phyloP scores from a whole-genome alignment of 2,329 filamentous ascomycete genomes.

The Verticillium isaacii region DNA sequence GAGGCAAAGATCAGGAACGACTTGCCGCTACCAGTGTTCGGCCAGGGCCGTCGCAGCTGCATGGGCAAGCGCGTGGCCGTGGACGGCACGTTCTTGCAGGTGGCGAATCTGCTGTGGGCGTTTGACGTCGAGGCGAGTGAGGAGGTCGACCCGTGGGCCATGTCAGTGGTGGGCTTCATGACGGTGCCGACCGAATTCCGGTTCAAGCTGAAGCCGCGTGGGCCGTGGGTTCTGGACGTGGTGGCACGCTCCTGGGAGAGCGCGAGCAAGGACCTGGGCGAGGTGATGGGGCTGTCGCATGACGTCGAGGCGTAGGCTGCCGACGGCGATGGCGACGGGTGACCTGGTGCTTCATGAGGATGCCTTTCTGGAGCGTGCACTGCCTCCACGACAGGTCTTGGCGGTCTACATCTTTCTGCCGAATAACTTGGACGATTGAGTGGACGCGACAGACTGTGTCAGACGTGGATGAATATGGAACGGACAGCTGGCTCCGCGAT shows the following conservation, averaged over 20 bases:
- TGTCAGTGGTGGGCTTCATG: constrained; percentile 19
- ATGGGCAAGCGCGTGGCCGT: constrained; percentile 41
- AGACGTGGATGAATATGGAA: neutral
- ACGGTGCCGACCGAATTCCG: constrained; percentile 21
- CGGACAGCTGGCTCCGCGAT: neutral
- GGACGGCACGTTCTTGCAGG: constrained; percentile 34
- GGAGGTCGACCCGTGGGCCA: constrained; percentile 14
- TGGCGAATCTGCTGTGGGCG: constrained; percentile 44
- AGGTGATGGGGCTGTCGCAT: constrained; percentile 5
- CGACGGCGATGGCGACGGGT: too few relatives aligned
- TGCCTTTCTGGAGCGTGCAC: neutral
- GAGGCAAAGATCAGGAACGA: constrained; percentile 16
- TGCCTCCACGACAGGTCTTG: neutral
- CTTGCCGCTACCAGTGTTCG: constrained; percentile 34
- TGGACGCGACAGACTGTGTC: neutral
- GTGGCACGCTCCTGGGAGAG: constrained; percentile 14
- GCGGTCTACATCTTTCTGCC: too few relatives aligned
- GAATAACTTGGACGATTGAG: too few relatives aligned
- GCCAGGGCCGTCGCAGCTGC: constrained; percentile 41
- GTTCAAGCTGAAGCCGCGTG: constrained; percentile 20
- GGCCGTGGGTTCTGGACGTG: constrained; percentile 20
- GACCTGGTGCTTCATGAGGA: neutral
- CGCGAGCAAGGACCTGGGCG: constrained; percentile 4
- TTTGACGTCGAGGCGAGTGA: constrained; percentile 32
- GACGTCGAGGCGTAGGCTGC: constrained; percentile 4